phyloP scores from a whole-genome alignment of 2,329 filamentous ascomycete genomes.

The Hypoxylon sp. region DNA sequence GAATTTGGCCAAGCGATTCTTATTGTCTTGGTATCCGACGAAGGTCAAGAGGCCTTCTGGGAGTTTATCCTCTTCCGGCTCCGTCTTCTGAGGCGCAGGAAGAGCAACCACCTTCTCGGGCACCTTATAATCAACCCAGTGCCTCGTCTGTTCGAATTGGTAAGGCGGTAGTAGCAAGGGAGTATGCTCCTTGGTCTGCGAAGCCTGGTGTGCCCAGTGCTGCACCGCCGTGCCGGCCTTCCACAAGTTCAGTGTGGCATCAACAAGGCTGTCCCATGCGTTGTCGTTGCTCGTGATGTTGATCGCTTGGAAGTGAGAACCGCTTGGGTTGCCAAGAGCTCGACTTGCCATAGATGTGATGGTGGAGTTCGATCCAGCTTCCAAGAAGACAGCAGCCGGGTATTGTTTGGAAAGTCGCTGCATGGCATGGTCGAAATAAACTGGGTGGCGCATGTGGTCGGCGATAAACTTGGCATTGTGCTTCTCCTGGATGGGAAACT shows the following conservation, averaged over 20 bases:
- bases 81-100: conserved; percentile 6
- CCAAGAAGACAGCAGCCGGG: conserved; percentile 44
- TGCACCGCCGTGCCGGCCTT: conserved; percentile 46
- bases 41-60: conserved; percentile 42
- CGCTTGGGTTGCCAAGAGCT: conserved; percentile 39
- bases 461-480: conserved; percentile 33
- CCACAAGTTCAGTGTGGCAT: conserved; percentile 50
- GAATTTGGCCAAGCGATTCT: conserved; percentile 47
- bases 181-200: conserved; percentile 39
- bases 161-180: conserved; percentile 50
- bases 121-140: conserved; percentile 50
- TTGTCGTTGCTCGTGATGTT: conserved; percentile 37
- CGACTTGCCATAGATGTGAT: conserved; percentile 47
- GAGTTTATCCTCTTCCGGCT: conserved; percentile 18
- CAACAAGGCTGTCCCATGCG: conserved; percentile 34
- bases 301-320: conserved; percentile 38
- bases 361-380: conserved; percentile 47
- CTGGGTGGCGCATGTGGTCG: conserved; percentile 46
- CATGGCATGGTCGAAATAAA: conserved; percentile 47
- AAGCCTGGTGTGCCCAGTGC: conserved; percentile 50
- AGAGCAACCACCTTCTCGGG: conserved; percentile 19
- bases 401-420: conserved; percentile 38
- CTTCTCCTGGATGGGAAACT: conserved; percentile 8
- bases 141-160: conserved; percentile 51
- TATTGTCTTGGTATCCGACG: conserved; percentile 41